phyloP scores from a whole-genome alignment of 495 filamentous ascomycete species.

The Lasiosphaeria miniovina region DNA sequence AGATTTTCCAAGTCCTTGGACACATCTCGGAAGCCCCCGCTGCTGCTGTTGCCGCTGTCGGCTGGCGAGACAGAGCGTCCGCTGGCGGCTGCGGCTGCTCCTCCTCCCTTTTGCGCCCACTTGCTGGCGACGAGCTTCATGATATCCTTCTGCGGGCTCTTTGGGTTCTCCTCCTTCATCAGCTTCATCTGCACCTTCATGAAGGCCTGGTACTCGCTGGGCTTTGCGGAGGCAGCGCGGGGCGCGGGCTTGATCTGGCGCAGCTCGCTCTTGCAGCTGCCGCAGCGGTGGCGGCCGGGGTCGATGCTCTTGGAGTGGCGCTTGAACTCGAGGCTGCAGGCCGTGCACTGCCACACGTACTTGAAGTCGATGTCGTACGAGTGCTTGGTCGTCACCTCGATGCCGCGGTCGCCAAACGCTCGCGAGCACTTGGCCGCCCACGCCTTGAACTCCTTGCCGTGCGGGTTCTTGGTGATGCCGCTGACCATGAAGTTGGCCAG shows the following conservation, averaged over 20 bases:
- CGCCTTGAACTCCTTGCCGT: conserved; percentile 78
- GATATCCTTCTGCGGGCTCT: conserved; percentile 58
- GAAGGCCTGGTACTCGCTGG: conserved; percentile 62
- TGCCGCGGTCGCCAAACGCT: conserved; percentile 43
- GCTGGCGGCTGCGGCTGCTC: too few relatives aligned
- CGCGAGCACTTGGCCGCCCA: conserved; percentile 50
- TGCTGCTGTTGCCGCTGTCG: too few relatives aligned
- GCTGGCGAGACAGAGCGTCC: too few relatives aligned
- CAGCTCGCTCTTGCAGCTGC: conserved; percentile 62
- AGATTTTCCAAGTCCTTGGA: too few relatives aligned
- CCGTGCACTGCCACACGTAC: conserved; percentile 79
- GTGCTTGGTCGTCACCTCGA: conserved; percentile 84
- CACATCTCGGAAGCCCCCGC: too few relatives aligned
- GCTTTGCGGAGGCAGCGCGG: conserved; percentile 34
- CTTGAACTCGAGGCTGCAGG: conserved; percentile 64
- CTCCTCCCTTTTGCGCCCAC: conserved; percentile 35
- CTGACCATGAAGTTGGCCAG: conserved; percentile 82
- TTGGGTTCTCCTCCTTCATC: conserved; percentile 52
- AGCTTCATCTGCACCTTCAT: conserved; percentile 61
- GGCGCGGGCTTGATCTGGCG: conserved; percentile 79
- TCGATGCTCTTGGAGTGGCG: conserved; percentile 84
- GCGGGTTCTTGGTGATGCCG: conserved; percentile 63
- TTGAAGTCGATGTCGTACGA: conserved; percentile 84
- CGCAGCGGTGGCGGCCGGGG: conserved; percentile 61
- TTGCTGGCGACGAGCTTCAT: conserved; percentile 55